Evolutionary conservation across 2,329 filamentous ascomycete species (phyloP), one percentile per base, ranked within the genome.

Genomic region (Alternaria conjuncta): DNA sequence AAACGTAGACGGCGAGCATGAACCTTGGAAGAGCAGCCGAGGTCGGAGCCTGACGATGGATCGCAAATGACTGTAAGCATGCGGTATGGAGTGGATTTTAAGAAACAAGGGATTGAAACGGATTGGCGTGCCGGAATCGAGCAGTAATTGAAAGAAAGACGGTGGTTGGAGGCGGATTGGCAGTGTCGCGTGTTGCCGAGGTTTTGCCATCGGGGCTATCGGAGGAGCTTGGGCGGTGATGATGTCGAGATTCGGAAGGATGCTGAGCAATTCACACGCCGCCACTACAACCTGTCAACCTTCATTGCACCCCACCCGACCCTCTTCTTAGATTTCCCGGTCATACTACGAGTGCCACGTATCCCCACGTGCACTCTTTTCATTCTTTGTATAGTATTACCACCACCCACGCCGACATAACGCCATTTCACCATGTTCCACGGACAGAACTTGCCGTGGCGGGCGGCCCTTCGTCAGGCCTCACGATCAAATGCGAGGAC

Each of bases 361-460:
- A 59, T 60, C 15, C 8, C 20, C 28, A 21, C 50, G 20, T 44
- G n/a, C 50, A 25, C 10, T 63, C 20, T 26, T 55, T 50, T 13
- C 32, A 50, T 63, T 60, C 50, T 51, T 55, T 62, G 60, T 59
- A 55, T 58, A 59, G 43, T 59, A 54, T 43, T 59, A 20, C 30
- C 43, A 61, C 58, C 55, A 46, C 57, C 43, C 62, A 56, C 63
- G 61, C 51, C 49, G 41, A 36, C 56, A 55, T 32, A 60, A 49
- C 41, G 18, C 43, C 20, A n/a, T 23, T 53, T 23, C 68, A 65
- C 45, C 62, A 91, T 90, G 89, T 84, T 89, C 78, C 87, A 88
- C 82, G 85, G 87, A 75, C 87, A 88, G 80, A 86, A 86, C 70
- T 80, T 90, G 75, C 86, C 88, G 81, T 91, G 88, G 89, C 86